Evolutionary conservation across 805 yeast genomes (phyloP).

Genomic region (Clavispora vitiphila): DNA sequence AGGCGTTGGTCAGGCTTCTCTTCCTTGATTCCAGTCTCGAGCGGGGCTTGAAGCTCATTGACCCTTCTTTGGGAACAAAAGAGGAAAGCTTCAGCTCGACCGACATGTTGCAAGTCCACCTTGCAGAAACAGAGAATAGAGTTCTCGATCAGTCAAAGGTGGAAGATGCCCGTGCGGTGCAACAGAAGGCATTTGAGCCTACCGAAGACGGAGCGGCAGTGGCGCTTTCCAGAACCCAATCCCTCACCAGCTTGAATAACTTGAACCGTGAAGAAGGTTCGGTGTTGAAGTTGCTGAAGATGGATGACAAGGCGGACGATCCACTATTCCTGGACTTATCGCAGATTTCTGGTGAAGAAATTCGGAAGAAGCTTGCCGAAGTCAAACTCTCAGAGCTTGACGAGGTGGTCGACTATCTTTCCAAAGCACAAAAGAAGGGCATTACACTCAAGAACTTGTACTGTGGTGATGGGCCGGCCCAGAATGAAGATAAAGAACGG

Average conservation of each 20-base stretch:
- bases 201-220: conserved; percentile 7
- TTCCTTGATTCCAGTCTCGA: conserved; percentile 66
- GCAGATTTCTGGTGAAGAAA: conserved; percentile 33
- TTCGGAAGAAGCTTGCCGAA: conserved; percentile 27
- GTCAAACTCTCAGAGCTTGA: conserved; percentile 32
- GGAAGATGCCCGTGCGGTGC: neutral
- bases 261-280: conserved; percentile 41
- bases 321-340: conserved; percentile 9
- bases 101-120: conserved; percentile 11
- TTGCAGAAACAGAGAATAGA: conserved; percentile 23
- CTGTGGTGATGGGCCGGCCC: neutral
- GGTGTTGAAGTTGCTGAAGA: conserved; percentile 30
- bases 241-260: conserved; percentile 25
- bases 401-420: conserved; percentile 27
- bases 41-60: conserved; percentile 45
- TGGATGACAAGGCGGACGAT: conserved; percentile 5
- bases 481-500: neutral
- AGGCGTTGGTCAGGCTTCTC: conserved; percentile 62
- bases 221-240: conserved; percentile 13
- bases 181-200: conserved; percentile 3
- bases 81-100: conserved; percentile 9
- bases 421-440: conserved; percentile 27
- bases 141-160: conserved; percentile 1
- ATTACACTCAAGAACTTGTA: conserved; percentile 22
- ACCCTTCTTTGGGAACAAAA: conserved; percentile 24